phyloP scores from a whole-genome alignment of 345 rosid genomes.

The Eucalyptus sp. region DNA sequence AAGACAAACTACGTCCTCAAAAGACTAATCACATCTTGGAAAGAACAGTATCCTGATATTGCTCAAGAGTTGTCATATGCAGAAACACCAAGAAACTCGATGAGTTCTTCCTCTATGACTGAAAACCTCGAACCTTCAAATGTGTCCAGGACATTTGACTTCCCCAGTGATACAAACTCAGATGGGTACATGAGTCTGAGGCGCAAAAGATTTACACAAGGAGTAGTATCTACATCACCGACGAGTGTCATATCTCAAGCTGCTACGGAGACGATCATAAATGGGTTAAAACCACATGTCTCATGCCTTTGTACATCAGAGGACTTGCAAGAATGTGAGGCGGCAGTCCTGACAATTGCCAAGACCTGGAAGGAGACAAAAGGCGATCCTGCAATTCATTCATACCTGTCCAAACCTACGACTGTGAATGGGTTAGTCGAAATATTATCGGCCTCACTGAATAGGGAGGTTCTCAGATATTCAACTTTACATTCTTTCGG shows the following conservation, averaged over 20 bases:
- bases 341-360: conserved; percentile 35
- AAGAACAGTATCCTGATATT: conserved; percentile 51
- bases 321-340: conserved; percentile 49
- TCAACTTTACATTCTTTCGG: conserved; percentile 43
- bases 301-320: conserved; percentile 53
- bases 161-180: not conserved
- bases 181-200: conserved; percentile 12
- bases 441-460: conserved; percentile 41
- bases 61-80: conserved; percentile 43
- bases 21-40: conserved; percentile 58
- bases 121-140: conserved; percentile 3
- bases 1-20: conserved; percentile 60
- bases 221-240: conserved; percentile 27
- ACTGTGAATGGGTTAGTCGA: conserved; percentile 46
- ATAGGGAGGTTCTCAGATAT: conserved; percentile 34
- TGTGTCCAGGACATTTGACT: conserved; percentile 3
- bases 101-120: conserved; percentile 14
- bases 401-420: conserved; percentile 34
- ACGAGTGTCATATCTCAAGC: conserved; percentile 63
- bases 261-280: conserved; percentile 29
- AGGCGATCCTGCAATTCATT: conserved; percentile 39
- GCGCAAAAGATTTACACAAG: conserved; percentile 16
- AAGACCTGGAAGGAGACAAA: conserved; percentile 46
- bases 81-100: conserved; percentile 36
- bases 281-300: conserved; percentile 31